Evolutionary conservation across 257 asterid genomes (phyloP).

Genomic region (Przewalskia tangutica): DNA sequence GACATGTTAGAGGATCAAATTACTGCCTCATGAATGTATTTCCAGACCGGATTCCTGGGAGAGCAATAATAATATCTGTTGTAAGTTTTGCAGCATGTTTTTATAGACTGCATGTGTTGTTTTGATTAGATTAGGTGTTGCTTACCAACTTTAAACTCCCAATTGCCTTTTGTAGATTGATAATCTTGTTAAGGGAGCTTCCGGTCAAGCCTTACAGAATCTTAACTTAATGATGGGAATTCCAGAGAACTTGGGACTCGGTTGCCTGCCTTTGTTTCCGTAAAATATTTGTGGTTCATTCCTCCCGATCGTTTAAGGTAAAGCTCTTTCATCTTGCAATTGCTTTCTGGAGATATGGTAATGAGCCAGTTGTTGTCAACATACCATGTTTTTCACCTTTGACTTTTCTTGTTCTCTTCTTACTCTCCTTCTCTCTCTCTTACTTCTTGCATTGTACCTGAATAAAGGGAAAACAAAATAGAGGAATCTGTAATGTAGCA

Average conservation of each 20-base stretch:
- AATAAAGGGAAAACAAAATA: neutral
- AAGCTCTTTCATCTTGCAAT: neutral
- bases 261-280: constrained; percentile 50
- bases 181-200: constrained; percentile 88
- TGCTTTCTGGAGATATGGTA: neutral
- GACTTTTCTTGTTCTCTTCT: neutral
- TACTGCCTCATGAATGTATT: constrained; percentile 82
- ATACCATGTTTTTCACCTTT: neutral
- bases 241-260: constrained; percentile 64
- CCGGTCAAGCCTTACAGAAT: constrained; percentile 86
- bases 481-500: neutral
- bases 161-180: constrained; percentile 51
- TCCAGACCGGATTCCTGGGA: constrained; percentile 84
- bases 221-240: constrained; percentile 93
- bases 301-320: neutral
- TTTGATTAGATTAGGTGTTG: neutral
- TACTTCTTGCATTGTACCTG: neutral
- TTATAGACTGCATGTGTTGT: neutral
- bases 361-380: neutral
- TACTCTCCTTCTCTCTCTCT: neutral
- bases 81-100: constrained; percentile 35
- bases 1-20: constrained; percentile 85
- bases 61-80: constrained; percentile 76
- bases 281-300: constrained; percentile 3
- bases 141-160: neutral